Percentiles rank a stretch among this genome's conserved stretches.
These are phyloP conservation scores for Chytriomyces sp. DNA, from an alignment of 192 early-diverging fungal genomes.

Conservation along the genomic window DNA sequence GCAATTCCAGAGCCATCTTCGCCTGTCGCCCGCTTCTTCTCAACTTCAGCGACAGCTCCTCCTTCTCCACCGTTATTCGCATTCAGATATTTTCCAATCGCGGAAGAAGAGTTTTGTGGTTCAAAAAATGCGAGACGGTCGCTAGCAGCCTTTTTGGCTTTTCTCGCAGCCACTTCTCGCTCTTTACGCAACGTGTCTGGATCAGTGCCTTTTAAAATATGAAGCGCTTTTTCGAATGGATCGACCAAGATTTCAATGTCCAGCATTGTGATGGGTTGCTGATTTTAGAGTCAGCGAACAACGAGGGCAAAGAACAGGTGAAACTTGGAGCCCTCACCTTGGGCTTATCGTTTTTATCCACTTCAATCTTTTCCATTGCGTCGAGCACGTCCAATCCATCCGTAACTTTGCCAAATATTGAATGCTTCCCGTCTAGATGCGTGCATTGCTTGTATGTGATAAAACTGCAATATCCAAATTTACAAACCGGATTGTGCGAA, in stretches of 20 bases:
- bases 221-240: constrained; percentile 78
- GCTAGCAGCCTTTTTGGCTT: constrained; percentile 60
- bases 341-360: constrained; percentile 71
- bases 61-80: neutral
- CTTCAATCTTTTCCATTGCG: constrained; percentile 77
- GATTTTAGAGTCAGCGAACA: neutral
- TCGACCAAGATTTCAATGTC: constrained; percentile 80
- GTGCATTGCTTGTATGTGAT: constrained; percentile 52
- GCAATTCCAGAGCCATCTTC: neutral
- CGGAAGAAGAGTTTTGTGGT: constrained; percentile 19
- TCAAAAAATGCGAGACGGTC: neutral
- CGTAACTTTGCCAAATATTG: constrained; percentile 92
- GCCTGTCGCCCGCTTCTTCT: neutral
- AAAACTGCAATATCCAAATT: constrained; percentile 55
- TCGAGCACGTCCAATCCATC: constrained; percentile 83
- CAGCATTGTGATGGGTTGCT: constrained; percentile 73
- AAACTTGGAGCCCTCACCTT: constrained; percentile 49
- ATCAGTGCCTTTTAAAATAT: constrained; percentile 61
- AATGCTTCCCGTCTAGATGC: constrained; percentile 79
- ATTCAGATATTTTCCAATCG: constrained; percentile 72
- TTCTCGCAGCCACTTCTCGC: constrained; percentile 71
- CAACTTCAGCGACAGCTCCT: neutral
- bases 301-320: neutral
- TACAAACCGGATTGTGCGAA: neutral
- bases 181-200: constrained; percentile 61